Conservation (phyloP, 108 stramenopile genomes). For the Epithemia pelagica region DNA sequence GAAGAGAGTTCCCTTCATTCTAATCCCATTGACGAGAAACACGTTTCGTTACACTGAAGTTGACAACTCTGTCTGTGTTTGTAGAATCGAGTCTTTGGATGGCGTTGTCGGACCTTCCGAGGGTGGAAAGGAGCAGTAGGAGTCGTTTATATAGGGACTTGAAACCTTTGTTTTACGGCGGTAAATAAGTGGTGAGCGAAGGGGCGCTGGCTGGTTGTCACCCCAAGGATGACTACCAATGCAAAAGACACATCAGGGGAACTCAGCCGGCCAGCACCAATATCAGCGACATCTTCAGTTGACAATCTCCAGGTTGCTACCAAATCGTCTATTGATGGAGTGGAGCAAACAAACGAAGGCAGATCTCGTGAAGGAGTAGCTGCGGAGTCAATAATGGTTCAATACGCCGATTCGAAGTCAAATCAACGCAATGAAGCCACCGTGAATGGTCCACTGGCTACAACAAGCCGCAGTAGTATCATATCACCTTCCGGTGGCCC, state of each 20-base stretch:
- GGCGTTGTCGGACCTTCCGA: too few species aligned
- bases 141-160: too few species aligned
- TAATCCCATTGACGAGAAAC: too few species aligned
- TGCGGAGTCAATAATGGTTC: background rate
- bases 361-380: background rate
- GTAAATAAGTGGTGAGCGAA: too few species aligned
- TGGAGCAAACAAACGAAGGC: background rate
- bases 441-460: background rate
- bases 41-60: too few species aligned
- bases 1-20: too few species aligned
- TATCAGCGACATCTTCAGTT: background rate
- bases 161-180: too few species aligned
- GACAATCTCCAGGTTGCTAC: background rate
- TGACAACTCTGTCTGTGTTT: too few species aligned
- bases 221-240: background rate
- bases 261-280: background rate
- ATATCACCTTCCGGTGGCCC: background rate
- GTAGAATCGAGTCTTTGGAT: too few species aligned
- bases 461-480: background rate
- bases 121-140: too few species aligned
- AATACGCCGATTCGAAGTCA: background rate
- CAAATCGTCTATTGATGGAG: background rate
- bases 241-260: background rate
- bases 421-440: background rate
- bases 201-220: background rate